Evolutionary conservation across 2,329 filamentous ascomycete genomes (phyloP).

Genomic region (Periglandula ipomoeae): DNA sequence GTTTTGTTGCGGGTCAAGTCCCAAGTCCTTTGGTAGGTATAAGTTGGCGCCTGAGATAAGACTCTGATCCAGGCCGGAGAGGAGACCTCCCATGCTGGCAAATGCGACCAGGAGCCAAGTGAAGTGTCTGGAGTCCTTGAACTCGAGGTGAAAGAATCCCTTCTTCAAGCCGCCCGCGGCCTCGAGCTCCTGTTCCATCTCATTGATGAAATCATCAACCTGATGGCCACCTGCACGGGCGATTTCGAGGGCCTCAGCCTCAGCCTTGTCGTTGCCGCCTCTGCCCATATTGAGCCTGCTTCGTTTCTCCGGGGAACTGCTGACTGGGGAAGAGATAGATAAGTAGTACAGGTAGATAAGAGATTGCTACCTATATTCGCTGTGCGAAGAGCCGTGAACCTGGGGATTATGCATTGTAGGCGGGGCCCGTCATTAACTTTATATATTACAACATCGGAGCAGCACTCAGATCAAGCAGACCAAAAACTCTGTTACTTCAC

Average conservation of each 20-base stretch:
- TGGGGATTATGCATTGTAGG: not conserved
- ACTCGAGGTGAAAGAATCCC: constrained; percentile 44
- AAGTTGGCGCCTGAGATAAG: constrained; percentile 64
- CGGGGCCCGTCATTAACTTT: not conserved
- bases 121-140: constrained; percentile 54
- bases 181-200: constrained; percentile 32
- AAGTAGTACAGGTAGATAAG: not conserved
- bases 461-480: not conserved
- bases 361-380: not conserved
- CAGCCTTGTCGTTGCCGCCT: constrained; percentile 18
- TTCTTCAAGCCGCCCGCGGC: constrained; percentile 22
- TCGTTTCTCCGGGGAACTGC: not conserved
- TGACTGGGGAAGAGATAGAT: not conserved
- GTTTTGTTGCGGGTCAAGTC: constrained; percentile 46
- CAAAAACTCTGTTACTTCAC: not conserved
- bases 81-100: constrained; percentile 65
- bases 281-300: constrained; percentile 1
- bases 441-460: not conserved
- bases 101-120: constrained; percentile 61
- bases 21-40: constrained; percentile 51
- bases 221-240: constrained; percentile 24
- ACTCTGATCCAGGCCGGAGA: constrained; percentile 64
- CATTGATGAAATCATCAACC: constrained; percentile 29
- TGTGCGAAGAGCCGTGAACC: not conserved
- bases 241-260: constrained; percentile 26